Evolutionary conservation across 257 asterid species (phyloP).

Genomic region (Solanum clarkiae): DNA sequence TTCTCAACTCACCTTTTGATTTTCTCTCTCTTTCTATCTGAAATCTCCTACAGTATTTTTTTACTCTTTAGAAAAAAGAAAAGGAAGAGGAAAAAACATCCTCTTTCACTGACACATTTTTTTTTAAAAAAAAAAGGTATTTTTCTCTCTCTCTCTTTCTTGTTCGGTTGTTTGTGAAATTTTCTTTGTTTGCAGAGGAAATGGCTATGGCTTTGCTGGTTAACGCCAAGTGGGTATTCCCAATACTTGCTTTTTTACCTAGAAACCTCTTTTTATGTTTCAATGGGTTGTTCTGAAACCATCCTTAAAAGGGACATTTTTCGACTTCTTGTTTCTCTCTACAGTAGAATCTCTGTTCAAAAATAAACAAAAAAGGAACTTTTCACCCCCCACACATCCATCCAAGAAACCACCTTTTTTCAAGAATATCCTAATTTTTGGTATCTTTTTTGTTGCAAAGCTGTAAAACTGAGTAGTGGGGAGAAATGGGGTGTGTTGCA

Average conservation of each 20-base stretch:
- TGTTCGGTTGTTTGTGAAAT: background rate
- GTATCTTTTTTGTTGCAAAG: background rate
- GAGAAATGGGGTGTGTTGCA: conserved; percentile 77
- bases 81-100: conserved; percentile 2
- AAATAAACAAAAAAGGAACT: background rate
- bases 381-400: conserved; percentile 18
- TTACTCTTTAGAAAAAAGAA: background rate
- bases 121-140: background rate
- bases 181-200: conserved; percentile 11
- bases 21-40: conserved; percentile 1
- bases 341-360: conserved; percentile 5
- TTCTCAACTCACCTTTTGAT: background rate
- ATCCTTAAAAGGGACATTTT: conserved; percentile 6
- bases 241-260: background rate
- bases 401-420: conserved; percentile 30
- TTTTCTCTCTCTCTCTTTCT: background rate
- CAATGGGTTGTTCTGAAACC: background rate
- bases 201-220: conserved; percentile 7
- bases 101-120: background rate
- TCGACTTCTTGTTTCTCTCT: background rate
- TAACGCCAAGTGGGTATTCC: conserved; percentile 5
- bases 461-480: background rate
- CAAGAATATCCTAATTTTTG: conserved; percentile 5
- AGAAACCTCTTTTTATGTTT: background rate
- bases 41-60: background rate